Conservation (phyloP, 257 asterid species). For the Lithospermum erythrorhizon region DNA sequence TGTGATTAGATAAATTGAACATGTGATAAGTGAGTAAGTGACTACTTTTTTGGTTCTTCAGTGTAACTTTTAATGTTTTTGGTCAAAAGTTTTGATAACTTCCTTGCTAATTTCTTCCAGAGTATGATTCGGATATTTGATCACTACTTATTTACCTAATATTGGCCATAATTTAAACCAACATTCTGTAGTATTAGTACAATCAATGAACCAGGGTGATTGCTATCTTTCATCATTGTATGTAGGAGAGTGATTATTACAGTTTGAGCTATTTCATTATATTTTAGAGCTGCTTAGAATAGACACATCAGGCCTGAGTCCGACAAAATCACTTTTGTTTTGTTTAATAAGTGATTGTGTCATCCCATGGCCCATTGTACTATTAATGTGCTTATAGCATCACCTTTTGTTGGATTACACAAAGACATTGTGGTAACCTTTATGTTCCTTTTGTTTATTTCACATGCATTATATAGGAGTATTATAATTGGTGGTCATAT, state of each 20-base stretch:
- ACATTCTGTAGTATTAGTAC: neutral
- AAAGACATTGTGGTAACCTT: conserved; percentile 16
- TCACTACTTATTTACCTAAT: too few species aligned
- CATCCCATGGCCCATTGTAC: conserved; percentile 29
- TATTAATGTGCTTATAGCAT: conserved; percentile 15
- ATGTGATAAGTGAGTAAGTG: too few species aligned
- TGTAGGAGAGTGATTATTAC: neutral
- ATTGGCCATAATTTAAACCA: too few species aligned
- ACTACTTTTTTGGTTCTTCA: too few species aligned
- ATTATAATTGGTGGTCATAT: conserved; percentile 1
- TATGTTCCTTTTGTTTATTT: conserved; percentile 4
- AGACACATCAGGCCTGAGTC: conserved; percentile 42
- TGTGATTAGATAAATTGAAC: too few species aligned
- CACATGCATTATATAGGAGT: conserved; percentile 9
- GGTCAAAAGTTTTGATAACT: too few species aligned
- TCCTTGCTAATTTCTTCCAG: too few species aligned
- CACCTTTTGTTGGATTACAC: conserved; percentile 12
- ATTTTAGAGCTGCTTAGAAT: too few species aligned
- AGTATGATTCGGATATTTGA: too few species aligned
- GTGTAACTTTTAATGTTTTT: too few species aligned
- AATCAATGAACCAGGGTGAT: neutral
- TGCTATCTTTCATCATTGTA: too few species aligned
- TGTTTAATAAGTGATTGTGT: conserved; percentile 19
- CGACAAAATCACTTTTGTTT: conserved; percentile 24
- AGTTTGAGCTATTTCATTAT: too few species aligned